Base-by-base conservation (phyloP, 2,329 filamentous ascomycete genomes). In the Alternaria angustiovoidea region DNA sequence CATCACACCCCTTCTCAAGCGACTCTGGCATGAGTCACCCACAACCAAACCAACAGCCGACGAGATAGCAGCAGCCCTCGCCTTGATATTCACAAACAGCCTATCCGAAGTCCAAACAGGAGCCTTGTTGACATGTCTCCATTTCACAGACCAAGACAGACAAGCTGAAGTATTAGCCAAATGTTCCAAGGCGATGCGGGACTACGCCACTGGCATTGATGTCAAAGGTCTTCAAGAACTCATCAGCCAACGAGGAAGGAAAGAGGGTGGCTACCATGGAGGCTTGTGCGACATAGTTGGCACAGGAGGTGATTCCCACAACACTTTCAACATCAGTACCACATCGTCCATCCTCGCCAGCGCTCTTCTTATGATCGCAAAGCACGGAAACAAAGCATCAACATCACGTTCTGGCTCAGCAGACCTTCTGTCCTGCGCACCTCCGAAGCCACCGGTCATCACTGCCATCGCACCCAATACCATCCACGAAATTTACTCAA, bases 241-340 rank as follows among this genome's bases (percentile, higher is more conserved):
- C 22, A 83, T 96, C 38, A 82, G 85, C 61, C 79, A 81, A 57
- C 85, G 87, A 56, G 86, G 85, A 12, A 85, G 84, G 69, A 85
- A 85, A 54, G 89, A 92, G 73, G 94, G 94, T 7, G 81, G 80
- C 8, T 99, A 99, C 77, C 75, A 82, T 11, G 95, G 95, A 64
- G 94, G 94, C 5, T 81, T 99, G 76, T 89, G 94, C 77, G 95
- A 99, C 79, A 98, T 99, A 77, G 95, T 99, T 59, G 95, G 95
- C 69, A 99, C 95, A 7, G 95, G 95, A 67, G 95, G 95, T 74
- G 95, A 99, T 82, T 90, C 91, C 20, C 94, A 98, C 84, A 93
- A 96, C 79, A 99, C 95, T 34, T 99, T 97, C 88, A 99, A 99
- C 79, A 94, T 99, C 77, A 95, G 91, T 70, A 99, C 95, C 5